Percentiles rank a stretch among this genome's conserved stretches.
phyloP scores from a whole-genome alignment of 2,329 filamentous ascomycete species.

The Clathrospora elynae region DNA sequence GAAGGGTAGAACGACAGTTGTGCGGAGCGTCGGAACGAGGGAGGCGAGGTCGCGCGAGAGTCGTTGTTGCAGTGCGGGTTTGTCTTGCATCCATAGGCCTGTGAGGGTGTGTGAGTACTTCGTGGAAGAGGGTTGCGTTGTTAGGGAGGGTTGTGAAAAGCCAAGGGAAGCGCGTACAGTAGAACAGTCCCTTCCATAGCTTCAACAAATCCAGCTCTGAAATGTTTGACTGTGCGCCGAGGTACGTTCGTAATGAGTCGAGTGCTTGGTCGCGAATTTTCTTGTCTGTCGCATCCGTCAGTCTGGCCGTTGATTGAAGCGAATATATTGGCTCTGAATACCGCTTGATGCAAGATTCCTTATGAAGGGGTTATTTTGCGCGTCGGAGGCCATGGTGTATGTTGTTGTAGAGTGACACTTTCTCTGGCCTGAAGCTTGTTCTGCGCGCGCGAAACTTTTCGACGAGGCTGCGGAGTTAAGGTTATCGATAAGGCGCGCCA shows the following conservation, averaged over 20 bases:
- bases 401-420: conserved; percentile 3
- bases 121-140: neutral
- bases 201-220: conserved; percentile 76
- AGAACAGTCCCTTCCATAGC: conserved; percentile 94
- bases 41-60: conserved; percentile 78
- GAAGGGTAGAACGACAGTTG: conserved; percentile 50
- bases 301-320: neutral
- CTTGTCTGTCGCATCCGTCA: conserved; percentile 64
- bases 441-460: conserved; percentile 30
- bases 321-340: conserved; percentile 49
- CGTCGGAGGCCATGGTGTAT: conserved; percentile 43
- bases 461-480: conserved; percentile 12
- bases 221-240: conserved; percentile 67
- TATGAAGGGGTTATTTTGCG: conserved; percentile 70
- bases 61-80: conserved; percentile 81
- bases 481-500: conserved; percentile 30
- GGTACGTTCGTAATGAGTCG: conserved; percentile 75
- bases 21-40: conserved; percentile 66
- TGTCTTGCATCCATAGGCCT: conserved; percentile 92
- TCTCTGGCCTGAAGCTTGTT: conserved; percentile 8
- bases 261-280: conserved; percentile 78
- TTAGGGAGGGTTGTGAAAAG: neutral
- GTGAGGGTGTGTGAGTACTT: conserved; percentile 11
- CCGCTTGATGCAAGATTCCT: conserved; percentile 84
- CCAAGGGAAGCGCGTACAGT: conserved; percentile 58